phyloP scores from a whole-genome alignment of 805 yeast species.

The Candida easanensis region DNA sequence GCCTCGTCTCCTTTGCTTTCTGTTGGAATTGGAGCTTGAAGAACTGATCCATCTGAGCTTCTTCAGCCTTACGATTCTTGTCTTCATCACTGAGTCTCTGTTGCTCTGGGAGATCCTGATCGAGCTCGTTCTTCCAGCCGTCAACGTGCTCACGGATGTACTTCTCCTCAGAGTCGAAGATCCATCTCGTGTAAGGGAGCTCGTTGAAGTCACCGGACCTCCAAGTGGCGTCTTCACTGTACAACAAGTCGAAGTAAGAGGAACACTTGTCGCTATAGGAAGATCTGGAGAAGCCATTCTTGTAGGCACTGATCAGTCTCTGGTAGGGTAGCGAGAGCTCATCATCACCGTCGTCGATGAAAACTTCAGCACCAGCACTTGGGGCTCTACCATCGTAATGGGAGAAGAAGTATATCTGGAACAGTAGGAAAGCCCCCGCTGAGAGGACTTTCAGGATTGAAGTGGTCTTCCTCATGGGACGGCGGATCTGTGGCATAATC shows the following conservation, averaged over 20 bases:
- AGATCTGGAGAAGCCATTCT: slow-evolving; percentile 2
- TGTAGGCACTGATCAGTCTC: slow-evolving; percentile 4
- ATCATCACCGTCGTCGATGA: slow-evolving; percentile 3
- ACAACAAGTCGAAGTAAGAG: slow-evolving; percentile 29
- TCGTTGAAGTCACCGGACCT: slow-evolving; percentile 19
- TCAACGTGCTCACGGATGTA: slow-evolving; percentile 18
- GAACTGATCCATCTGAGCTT: slow-evolving; percentile 13
- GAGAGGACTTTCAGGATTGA: background rate
- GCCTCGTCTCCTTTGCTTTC: slow-evolving; percentile 16
- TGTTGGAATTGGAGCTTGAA: slow-evolving; percentile 19
- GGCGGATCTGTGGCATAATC: background rate
- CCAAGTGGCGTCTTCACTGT: slow-evolving; percentile 24
- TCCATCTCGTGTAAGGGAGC: slow-evolving; percentile 18
- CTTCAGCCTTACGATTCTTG: slow-evolving; percentile 13
- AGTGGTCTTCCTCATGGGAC: slow-evolving; percentile 1
- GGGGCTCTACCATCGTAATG: background rate
- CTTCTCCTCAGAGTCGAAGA: slow-evolving; percentile 20
- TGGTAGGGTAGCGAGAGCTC: slow-evolving; percentile 9
- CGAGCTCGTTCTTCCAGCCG: slow-evolving; percentile 12
- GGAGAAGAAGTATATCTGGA: slow-evolving; percentile 11
- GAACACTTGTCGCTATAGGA: slow-evolving; percentile 27
- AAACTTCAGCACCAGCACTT: slow-evolving; percentile 3
- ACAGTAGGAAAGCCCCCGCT: slow-evolving; percentile 3
- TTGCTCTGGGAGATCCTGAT: background rate
- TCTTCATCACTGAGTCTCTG: slow-evolving; percentile 13